Conservation (phyloP, 2,329 filamentous ascomycete genomes). For the Aspergillus eucalypticola region DNA sequence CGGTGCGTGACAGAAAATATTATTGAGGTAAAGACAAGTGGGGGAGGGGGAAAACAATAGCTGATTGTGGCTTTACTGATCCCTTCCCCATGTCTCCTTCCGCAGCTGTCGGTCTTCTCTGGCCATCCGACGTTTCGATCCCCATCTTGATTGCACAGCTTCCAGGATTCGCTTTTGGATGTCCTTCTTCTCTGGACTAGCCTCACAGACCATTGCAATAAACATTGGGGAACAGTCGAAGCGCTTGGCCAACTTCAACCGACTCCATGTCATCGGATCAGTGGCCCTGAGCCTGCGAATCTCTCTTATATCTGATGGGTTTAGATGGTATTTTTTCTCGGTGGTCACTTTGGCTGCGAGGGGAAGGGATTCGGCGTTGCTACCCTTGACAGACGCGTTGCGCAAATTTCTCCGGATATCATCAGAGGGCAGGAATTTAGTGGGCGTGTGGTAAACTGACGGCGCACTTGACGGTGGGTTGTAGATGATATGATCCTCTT, state of each 20-base stretch:
- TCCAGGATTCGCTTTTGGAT: constrained; percentile 52
- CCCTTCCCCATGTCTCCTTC: constrained; percentile 62
- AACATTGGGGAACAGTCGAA: constrained; percentile 66
- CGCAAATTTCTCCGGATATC: constrained; percentile 57
- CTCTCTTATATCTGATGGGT: constrained; percentile 57
- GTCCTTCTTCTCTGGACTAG: constrained; percentile 51
- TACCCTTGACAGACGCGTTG: constrained; percentile 26
- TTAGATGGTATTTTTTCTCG: constrained; percentile 64
- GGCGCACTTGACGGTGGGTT: constrained; percentile 67
- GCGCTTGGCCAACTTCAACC: constrained; percentile 60
- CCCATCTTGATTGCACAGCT: constrained; percentile 62
- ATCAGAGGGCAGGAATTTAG: constrained; percentile 62
- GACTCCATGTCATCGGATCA: constrained; percentile 62
- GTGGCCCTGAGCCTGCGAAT: constrained; percentile 57
- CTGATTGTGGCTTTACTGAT: constrained; percentile 46
- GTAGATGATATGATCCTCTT: constrained; percentile 61
- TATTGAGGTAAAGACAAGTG: background rate
- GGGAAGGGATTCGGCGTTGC: constrained; percentile 41
- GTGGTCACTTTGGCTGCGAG: constrained; percentile 52
- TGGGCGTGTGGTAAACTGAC: constrained; percentile 64
- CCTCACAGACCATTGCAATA: constrained; percentile 59
- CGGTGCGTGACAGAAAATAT: background rate
- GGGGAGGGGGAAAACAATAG: background rate
- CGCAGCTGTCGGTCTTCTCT: constrained; percentile 62
- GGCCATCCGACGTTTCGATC: constrained; percentile 58